Evolutionary conservation across 441 rosid species (phyloP).

Genomic region (Theobroma grandiflorum): DNA sequence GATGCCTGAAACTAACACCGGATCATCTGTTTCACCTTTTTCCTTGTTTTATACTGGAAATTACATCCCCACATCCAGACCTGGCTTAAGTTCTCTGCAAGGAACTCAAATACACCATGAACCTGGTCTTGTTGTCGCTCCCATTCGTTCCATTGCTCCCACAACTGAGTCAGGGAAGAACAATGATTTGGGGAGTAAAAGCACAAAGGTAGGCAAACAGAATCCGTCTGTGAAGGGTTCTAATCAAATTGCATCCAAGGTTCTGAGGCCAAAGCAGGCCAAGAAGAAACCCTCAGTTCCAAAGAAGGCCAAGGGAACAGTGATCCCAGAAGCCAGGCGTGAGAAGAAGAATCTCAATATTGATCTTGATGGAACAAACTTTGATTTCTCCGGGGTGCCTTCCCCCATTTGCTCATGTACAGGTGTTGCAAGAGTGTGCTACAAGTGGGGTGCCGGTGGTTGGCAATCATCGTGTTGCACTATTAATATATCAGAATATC

Average conservation of each 20-base stretch:
- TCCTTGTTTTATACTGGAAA: constrained; percentile 46
- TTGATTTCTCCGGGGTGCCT: constrained; percentile 58
- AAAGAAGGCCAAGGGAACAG: constrained; percentile 41
- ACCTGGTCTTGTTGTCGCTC: constrained; percentile 42
- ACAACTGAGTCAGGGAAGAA: constrained; percentile 38
- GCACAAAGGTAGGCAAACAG: constrained; percentile 39
- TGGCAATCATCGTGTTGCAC: constrained; percentile 86
- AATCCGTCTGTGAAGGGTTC: constrained; percentile 40
- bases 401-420: constrained; percentile 75
- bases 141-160: constrained; percentile 41
- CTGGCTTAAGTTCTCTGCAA: constrained; percentile 42
- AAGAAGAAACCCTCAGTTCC: constrained; percentile 46
- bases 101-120: constrained; percentile 36
- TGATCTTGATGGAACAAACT: constrained; percentile 43
- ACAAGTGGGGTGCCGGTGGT: constrained; percentile 72
- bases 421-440: constrained; percentile 59
- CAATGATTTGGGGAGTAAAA: constrained; percentile 31
- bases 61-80: constrained; percentile 39
- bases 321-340: constrained; percentile 49
- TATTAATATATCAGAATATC: constrained; percentile 53
- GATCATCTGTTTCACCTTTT: constrained; percentile 42
- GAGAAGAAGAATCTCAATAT: constrained; percentile 55
- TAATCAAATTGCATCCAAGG: constrained; percentile 41
- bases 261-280: constrained; percentile 48
- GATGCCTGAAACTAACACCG: constrained; percentile 45